Base-by-base conservation (phyloP, 202 grass and related monocot species). In the Schoenoplectus triqueter region DNA sequence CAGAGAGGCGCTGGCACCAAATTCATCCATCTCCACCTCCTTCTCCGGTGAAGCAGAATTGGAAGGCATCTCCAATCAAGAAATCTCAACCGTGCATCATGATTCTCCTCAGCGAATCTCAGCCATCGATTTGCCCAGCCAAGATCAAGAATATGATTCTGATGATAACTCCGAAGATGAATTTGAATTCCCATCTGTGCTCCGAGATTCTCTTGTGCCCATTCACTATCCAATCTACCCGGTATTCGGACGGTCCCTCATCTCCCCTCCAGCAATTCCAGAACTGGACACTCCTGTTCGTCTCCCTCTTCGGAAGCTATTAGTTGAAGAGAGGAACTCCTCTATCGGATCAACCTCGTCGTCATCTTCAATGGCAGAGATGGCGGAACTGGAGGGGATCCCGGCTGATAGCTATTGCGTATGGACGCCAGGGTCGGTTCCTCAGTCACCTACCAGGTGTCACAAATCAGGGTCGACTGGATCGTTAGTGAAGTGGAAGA, bases 401-500 rank as follows among this genome's bases (percentile, higher is more conserved):
- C 49, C 93, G 0, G 85, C 88, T 6, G 93, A 88, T n/a, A 92
- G 71, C 77, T 96, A 94, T 86, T 96, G 93, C 88, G 11, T 96
- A n/a, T 99, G 96, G 91, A 84, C 86, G 10, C 96, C 96, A 0
- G 86, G 87, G 0, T 86, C 88, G 44, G 1, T 55, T 3, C 86
- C 78, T 46, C 78, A 86, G 6, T 87, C 91, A 1, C 86, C 90
- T 0, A 52, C 87, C 48, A 66, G 78, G 2, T 74, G 88, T 14
- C 82, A 77, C 73, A 99, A 99, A 87, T 95, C 93, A 74, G 73
- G 87, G 2, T 99, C 93, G 21, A 99, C 93, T 31, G 93, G 93
- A 22, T 94, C 91, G 64, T 17, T 90, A 41, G 20, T 88, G 50
- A 88, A 94, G 79, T 96, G 96, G 96, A 92, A 87, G 84, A 92